A percentile compares a stretch with the other conserved stretches of the same genome.
These are phyloP conservation scores for Lolium perenne DNA, from an alignment of 176 grass and related monocot genomes.

Conservation along the genomic window DNA sequence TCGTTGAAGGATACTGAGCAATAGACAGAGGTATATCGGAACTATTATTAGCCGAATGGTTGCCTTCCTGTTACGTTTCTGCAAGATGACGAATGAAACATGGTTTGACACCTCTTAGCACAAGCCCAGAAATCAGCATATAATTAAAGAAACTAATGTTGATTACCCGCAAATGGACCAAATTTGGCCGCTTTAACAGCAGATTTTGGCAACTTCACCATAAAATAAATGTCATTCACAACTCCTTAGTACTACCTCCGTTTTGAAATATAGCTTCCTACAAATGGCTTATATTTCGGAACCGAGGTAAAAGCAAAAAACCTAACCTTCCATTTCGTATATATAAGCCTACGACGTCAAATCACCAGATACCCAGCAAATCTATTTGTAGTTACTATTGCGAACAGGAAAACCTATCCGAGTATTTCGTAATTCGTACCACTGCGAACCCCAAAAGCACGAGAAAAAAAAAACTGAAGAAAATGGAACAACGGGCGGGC, in stretches of 20 bases:
- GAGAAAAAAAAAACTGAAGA: background rate
- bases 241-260: background rate
- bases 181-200: background rate
- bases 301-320: background rate
- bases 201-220: background rate
- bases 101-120: slow-evolving; percentile 26
- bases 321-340: background rate
- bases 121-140: background rate
- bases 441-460: background rate
- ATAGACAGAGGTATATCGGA: slow-evolving; percentile 58
- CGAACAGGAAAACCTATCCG: background rate
- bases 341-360: background rate
- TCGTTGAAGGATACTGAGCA: slow-evolving; percentile 54
- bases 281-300: too few species aligned
- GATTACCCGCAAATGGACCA: background rate
- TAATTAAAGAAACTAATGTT: background rate
- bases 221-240: background rate
- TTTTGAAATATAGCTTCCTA: too few species aligned
- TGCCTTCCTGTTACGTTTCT: slow-evolving; percentile 68
- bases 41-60: slow-evolving; percentile 61
- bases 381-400: background rate
- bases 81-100: slow-evolving; percentile 33
- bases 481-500: background rate
- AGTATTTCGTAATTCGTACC: background rate
- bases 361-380: background rate